phyloP scores from a whole-genome alignment of 2,329 filamentous ascomycete genomes.

The Neofusicoccum kwambonambiense region DNA sequence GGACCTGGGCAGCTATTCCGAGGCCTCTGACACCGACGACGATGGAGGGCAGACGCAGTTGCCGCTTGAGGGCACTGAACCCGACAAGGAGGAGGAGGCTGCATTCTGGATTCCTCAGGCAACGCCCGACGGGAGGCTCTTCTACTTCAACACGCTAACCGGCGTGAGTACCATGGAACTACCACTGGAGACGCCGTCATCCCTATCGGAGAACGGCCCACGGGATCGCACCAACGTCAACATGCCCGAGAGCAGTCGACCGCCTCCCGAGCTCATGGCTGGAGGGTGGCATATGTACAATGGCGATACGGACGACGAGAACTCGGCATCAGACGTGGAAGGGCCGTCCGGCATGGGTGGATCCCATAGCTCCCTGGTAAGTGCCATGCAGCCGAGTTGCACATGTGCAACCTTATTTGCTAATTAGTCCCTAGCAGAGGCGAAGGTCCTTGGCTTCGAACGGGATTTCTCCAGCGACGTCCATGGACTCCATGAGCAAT shows the following conservation, averaged over 20 bases:
- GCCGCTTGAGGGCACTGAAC: slow-evolving; percentile 66
- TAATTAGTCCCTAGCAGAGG: slow-evolving; percentile 38
- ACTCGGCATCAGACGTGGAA: slow-evolving; percentile 78
- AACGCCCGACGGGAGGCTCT: slow-evolving; percentile 86
- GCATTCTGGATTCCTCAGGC: slow-evolving; percentile 99
- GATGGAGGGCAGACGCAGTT: slow-evolving; percentile 49
- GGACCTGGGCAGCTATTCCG: slow-evolving; percentile 62
- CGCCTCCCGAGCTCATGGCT: slow-evolving; percentile 88
- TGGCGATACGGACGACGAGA: slow-evolving; percentile 87
- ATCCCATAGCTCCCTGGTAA: slow-evolving; percentile 68
- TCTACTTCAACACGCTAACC: slow-evolving; percentile 98
- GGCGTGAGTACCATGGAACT: slow-evolving; percentile 93
- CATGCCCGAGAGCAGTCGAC: slow-evolving; percentile 85
- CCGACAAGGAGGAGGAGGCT: slow-evolving; percentile 73
- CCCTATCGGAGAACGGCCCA: slow-evolving; percentile 77
- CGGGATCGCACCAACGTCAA: slow-evolving; percentile 84
- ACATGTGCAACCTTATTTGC: slow-evolving; percentile 26
- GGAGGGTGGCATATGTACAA: slow-evolving; percentile 60
- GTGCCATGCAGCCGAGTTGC: slow-evolving; percentile 31
- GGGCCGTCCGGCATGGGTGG: slow-evolving; percentile 70
- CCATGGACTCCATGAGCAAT: slow-evolving; percentile 80
- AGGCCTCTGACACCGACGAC: slow-evolving; percentile 54
- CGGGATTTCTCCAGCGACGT: slow-evolving; percentile 79
- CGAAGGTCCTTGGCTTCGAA: slow-evolving; percentile 67
- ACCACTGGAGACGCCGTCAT: slow-evolving; percentile 84